Conservation (phyloP, 2,329 filamentous ascomycete genomes). For the Fusarium torulosum region DNA sequence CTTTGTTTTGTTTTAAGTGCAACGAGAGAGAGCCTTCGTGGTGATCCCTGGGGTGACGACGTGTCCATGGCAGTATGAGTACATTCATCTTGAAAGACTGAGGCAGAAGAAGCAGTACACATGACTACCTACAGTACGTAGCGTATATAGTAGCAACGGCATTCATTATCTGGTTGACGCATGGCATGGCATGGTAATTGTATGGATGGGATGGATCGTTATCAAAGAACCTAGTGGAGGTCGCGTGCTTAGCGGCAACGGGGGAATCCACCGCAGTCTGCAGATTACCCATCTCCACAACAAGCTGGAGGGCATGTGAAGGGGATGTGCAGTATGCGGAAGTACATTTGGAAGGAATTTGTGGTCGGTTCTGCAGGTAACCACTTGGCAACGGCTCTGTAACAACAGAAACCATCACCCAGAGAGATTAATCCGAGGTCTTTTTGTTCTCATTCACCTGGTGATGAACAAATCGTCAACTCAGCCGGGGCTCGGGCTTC, state of each 20-base stretch:
- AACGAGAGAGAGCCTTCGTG: constrained; percentile 9
- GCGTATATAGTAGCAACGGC: neutral
- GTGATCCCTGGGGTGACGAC: constrained; percentile 20
- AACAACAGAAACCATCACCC: neutral
- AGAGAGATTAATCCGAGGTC: constrained; percentile 21
- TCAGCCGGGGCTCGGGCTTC: neutral
- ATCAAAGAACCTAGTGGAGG: constrained; percentile 38
- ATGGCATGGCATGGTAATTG: neutral
- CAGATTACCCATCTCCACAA: constrained; percentile 20
- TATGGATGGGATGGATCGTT: constrained; percentile 24
- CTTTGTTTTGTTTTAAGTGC: constrained; percentile 30
- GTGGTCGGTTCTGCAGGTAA: constrained; percentile 28
- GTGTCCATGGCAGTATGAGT: constrained; percentile 13
- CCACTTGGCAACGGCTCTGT: constrained; percentile 22
- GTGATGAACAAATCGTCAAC: neutral
- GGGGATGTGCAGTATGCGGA: neutral
- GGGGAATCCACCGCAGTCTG: constrained; percentile 22
- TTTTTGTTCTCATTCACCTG: neutral
- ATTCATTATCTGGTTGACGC: neutral
- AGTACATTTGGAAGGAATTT: constrained; percentile 23
- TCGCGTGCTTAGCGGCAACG: constrained; percentile 43
- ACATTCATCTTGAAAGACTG: neutral
- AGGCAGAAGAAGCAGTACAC: neutral
- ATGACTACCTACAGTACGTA: neutral
- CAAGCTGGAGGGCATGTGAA: constrained; percentile 11